Conservation (phyloP, 2,329 filamentous ascomycete genomes). For the Penicillium hordei region DNA sequence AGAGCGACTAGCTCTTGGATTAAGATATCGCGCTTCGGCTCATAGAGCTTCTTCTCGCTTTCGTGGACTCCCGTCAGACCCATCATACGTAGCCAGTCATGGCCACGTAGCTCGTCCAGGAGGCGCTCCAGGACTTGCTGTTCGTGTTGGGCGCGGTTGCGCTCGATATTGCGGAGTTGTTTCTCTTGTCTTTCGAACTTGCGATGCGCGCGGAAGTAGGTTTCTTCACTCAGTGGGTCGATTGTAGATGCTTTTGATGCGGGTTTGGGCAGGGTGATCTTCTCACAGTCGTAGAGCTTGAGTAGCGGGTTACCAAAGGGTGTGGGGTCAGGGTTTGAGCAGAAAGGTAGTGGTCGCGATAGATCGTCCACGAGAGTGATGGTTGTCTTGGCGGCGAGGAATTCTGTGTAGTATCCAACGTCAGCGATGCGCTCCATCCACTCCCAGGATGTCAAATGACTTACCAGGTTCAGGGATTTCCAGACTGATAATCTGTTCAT, state of each 20-base stretch:
- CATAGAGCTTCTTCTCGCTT: slow-evolving; percentile 79
- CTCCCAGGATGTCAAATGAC: background rate
- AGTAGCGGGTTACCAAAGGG: slow-evolving; percentile 40
- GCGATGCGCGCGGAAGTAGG: slow-evolving; percentile 60
- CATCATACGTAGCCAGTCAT: slow-evolving; percentile 91
- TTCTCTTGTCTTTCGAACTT: slow-evolving; percentile 66
- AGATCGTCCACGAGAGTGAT: slow-evolving; percentile 68
- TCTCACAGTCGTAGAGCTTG: slow-evolving; percentile 40
- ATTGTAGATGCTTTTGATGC: slow-evolving; percentile 17
- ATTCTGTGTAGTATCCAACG: slow-evolving; percentile 52
- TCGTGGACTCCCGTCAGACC: slow-evolving; percentile 84
- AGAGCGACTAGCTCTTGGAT: slow-evolving; percentile 78
- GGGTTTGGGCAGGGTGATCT: slow-evolving; percentile 22
- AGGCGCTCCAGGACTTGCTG: slow-evolving; percentile 61
- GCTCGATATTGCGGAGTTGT: slow-evolving; percentile 66
- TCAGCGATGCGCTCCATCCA: background rate
- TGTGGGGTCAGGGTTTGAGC: slow-evolving; percentile 21
- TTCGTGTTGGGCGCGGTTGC: slow-evolving; percentile 65
- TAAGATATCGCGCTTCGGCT: slow-evolving; percentile 81
- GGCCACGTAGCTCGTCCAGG: slow-evolving; percentile 80
- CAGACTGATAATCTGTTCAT: slow-evolving; percentile 90
- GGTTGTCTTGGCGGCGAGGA: slow-evolving; percentile 69
- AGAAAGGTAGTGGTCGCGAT: slow-evolving; percentile 31
- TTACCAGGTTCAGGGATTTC: slow-evolving; percentile 74
- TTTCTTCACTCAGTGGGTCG: slow-evolving; percentile 58